Base-by-base conservation (phyloP, 306 rosid genomes). In the Trifolium fragiferum region DNA sequence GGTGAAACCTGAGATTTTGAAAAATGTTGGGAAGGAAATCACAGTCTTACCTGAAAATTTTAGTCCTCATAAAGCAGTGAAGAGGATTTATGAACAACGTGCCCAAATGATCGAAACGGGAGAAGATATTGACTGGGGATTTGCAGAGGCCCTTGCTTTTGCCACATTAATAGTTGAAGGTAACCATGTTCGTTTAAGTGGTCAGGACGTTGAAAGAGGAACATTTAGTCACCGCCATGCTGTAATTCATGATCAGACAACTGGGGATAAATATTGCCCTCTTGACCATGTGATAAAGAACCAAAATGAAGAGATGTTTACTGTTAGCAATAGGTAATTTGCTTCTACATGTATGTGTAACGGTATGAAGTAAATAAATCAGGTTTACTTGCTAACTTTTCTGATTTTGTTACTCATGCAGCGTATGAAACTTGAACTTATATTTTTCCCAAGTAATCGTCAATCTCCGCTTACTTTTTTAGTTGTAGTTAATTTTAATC, bases 151-250 rank as follows among this genome's bases (percentile, higher is more conserved):
- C 76, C 98, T 94, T 70, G 96, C 98, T 70, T 91, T 91, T 73
- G 93, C 95, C 57, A 91, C 98, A 72, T 82, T 94, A 80, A 46
- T 94, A 11, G 88, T 84, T 66, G 98, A 94, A 83, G 97, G 97
- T 38, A 91, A 91, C 83, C 97, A 90, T 76, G 94, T 94, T 55
- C 83, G 97, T 15, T 53, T 88, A 83, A 94, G 98, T 59, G 98
- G 98, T 57, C 98, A 94, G 78, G 98, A 94, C 23, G 98, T 91
- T 74, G 97, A 94, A 82, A 86, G 97, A 76, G 98, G 97, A 64
- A 91, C 98, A 13, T 93, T 93, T 80, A 94, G 99, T 84, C 99
- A 92, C 66, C 90, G 99, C 7, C 99, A 94, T 78, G 60, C 99
- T 41, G 93, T 92, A 51, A 75, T 94, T 75, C 99, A 94, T 33